Conservation (phyloP, 2,329 filamentous ascomycete species). For the Neonectria faginata region DNA sequence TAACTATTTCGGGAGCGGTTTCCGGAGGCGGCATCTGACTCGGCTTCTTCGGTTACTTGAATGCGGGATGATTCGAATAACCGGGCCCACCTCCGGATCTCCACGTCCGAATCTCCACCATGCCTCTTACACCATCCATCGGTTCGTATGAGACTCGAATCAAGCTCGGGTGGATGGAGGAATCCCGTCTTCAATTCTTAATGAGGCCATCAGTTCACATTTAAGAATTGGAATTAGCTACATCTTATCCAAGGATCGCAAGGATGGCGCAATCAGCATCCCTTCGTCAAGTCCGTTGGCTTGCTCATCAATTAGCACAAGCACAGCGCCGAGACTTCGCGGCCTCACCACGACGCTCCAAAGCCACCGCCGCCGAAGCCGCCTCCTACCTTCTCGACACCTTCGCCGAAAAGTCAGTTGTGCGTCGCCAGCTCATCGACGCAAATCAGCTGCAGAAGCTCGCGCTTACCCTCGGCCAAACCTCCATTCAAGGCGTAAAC, state of each 20-base stretch:
- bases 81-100: slow-evolving; percentile 28
- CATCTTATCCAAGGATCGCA: too few relatives aligned
- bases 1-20: neutral
- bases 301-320: slow-evolving; percentile 21
- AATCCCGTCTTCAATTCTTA: neutral
- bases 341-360: slow-evolving; percentile 18
- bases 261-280: slow-evolving; percentile 7
- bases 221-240: neutral
- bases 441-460: slow-evolving; percentile 73
- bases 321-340: slow-evolving; percentile 32
- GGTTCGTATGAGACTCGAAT: neutral
- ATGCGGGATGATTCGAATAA: slow-evolving; percentile 4
- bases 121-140: neutral
- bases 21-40: neutral
- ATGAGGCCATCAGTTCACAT: neutral
- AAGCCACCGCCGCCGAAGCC: slow-evolving; percentile 45
- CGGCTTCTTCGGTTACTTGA: slow-evolving; percentile 33
- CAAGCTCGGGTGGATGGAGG: neutral
- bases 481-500: slow-evolving; percentile 54
- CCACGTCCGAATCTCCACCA: slow-evolving; percentile 22
- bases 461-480: slow-evolving; percentile 66
- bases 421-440: slow-evolving; percentile 64
- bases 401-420: slow-evolving; percentile 45
- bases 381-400: slow-evolving; percentile 49
- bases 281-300: slow-evolving; percentile 16